Percentiles rank a stretch among this genome's conserved stretches.
Evolutionary conservation across 371 early-diverging fungal genomes (phyloP).

Genomic region (Lichtheimia hyalospora): DNA sequence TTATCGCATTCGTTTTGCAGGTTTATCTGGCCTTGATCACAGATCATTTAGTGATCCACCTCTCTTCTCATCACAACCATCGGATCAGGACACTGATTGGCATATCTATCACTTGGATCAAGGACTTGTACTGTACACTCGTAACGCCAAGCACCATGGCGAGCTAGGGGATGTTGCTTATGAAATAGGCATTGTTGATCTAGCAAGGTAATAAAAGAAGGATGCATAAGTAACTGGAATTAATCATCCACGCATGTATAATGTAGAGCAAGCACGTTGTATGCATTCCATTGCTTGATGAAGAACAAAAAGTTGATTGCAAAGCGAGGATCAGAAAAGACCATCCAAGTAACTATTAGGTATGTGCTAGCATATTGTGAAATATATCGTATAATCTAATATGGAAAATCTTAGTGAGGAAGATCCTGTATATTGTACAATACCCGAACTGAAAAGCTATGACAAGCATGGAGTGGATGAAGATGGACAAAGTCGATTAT

Average conservation of each 20-base stretch:
- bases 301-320: not conserved
- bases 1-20: too few relatives aligned
- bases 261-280: not conserved
- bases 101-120: too few relatives aligned
- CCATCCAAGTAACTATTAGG: not conserved
- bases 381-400: not conserved
- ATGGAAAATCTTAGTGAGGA: slow-evolving; percentile 3
- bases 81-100: too few relatives aligned
- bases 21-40: too few relatives aligned
- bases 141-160: too few relatives aligned
- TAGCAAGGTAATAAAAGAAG: too few relatives aligned
- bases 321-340: too few relatives aligned
- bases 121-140: too few relatives aligned
- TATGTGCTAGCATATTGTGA: not conserved
- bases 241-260: not conserved
- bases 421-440: slow-evolving; percentile 16
- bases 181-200: too few relatives aligned
- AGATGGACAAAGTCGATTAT: slow-evolving; percentile 5
- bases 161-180: too few relatives aligned
- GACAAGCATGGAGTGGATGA: slow-evolving; percentile 14
- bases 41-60: too few relatives aligned
- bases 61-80: too few relatives aligned
- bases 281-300: not conserved
- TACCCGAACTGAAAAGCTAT: slow-evolving; percentile 14
- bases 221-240: not conserved